Percentiles rank a stretch among this genome's conserved stretches.
Evolutionary conservation across 768 basidiomycete genomes (phyloP).

Genomic region (Guyanaporus albipodus): DNA sequence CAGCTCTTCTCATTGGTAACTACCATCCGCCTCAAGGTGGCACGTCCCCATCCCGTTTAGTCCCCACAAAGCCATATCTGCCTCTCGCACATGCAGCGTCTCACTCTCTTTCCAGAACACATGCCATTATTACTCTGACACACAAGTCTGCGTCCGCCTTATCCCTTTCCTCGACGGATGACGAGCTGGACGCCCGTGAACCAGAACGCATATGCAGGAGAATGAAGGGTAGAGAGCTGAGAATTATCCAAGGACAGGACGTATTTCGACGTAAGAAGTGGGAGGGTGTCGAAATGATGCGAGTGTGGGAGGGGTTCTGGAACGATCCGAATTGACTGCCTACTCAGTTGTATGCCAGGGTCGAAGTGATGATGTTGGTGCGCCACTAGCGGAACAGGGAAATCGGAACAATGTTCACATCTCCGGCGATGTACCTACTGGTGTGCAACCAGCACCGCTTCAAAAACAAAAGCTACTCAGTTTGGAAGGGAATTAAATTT

Average conservation of each 20-base stretch:
- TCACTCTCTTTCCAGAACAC: constrained; percentile 68
- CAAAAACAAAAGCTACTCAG: no score
- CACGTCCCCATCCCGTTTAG: neutral
- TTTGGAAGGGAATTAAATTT: no score
- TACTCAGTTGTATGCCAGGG: neutral
- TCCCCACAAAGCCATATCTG: constrained; percentile 7
- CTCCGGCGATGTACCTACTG: no score
- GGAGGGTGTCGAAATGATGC: constrained; percentile 31
- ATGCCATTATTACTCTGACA: constrained; percentile 65
- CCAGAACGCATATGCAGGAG: constrained; percentile 63
- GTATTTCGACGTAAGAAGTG: constrained; percentile 49
- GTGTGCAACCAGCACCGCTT: no score
- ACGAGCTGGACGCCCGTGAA: constrained; percentile 64
- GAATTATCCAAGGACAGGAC: constrained; percentile 74
- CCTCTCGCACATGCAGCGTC: constrained; percentile 46
- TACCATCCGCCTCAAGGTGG: constrained; percentile 40
- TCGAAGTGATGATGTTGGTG: no score
- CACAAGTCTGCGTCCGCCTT: constrained; percentile 45
- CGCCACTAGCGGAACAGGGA: no score
- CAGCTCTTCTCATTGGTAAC: constrained; percentile 83
- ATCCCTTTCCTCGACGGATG: constrained; percentile 64
- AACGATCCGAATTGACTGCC: neutral
- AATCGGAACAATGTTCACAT: no score
- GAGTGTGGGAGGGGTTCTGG: constrained; percentile 37
- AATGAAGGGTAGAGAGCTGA: constrained; percentile 83